These are phyloP conservation scores for Trichoderma sp. DNA, from an alignment of 2,329 filamentous ascomycete species.

Conservation along the genomic window DNA sequence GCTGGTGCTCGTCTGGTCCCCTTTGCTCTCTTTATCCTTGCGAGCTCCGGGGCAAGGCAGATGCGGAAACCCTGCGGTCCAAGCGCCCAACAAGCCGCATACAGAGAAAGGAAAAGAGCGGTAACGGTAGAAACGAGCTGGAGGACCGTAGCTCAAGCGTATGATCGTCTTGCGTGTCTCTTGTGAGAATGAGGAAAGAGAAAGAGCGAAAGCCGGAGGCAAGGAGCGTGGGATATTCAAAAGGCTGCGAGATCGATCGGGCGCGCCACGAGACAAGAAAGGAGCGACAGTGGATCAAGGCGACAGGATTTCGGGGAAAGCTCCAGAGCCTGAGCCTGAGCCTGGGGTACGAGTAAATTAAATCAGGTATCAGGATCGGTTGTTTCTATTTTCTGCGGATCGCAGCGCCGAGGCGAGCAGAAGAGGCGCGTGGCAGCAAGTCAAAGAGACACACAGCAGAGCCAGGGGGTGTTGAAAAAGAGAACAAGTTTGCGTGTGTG, in stretches of 20 bases:
- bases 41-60: background rate
- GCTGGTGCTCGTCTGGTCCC: background rate
- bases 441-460: no score
- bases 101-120: background rate
- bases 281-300: conserved; percentile 26
- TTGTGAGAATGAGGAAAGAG: background rate
- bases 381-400: background rate
- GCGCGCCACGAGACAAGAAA: conserved; percentile 27
- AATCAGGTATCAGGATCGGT: background rate
- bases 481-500: background rate
- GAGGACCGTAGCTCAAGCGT: background rate
- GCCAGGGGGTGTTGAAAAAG: background rate
- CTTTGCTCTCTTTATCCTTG: conserved; percentile 1
- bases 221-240: background rate
- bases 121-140: background rate
- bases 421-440: background rate
- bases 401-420: conserved; percentile 19
- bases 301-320: background rate
- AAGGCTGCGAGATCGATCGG: conserved; percentile 18
- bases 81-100: conserved; percentile 8
- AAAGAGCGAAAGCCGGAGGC: background rate
- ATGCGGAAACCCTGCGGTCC: background rate
- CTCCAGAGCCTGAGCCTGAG: background rate
- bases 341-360: no score
- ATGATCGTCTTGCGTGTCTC: background rate